Conservation (phyloP, 2,329 filamentous ascomycete genomes). For the Didymella sp. region DNA sequence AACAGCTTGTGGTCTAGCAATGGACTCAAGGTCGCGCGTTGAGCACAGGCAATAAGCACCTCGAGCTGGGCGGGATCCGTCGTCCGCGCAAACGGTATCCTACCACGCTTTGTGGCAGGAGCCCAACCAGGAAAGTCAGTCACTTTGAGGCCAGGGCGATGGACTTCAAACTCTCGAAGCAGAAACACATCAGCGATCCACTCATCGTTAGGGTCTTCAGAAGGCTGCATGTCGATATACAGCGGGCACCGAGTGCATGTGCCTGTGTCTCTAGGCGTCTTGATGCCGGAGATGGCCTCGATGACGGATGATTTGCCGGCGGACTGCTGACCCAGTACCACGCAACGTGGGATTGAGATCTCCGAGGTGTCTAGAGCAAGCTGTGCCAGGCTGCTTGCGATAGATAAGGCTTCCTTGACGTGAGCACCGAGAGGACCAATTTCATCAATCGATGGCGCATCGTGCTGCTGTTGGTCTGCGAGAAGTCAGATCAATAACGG, state of each 20-base stretch:
- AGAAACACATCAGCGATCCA: constrained; percentile 76
- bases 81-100: constrained; percentile 69
- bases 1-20: constrained; percentile 56
- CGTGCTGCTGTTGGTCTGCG: no score
- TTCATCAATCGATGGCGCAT: no score
- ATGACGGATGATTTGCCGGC: constrained; percentile 77
- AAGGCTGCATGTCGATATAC: constrained; percentile 73
- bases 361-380: constrained; percentile 73
- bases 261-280: constrained; percentile 72
- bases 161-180: constrained; percentile 69
- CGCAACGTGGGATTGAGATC: constrained; percentile 76
- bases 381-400: constrained; percentile 68
- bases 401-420: constrained; percentile 70
- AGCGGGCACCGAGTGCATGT: constrained; percentile 84
- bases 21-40: constrained; percentile 78
- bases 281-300: constrained; percentile 65
- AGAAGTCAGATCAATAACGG: no score
- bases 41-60: constrained; percentile 73
- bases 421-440: constrained; percentile 62
- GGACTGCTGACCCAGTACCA: constrained; percentile 84
- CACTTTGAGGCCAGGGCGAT: no score
- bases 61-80: constrained; percentile 69
- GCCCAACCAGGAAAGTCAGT: constrained; percentile 72
- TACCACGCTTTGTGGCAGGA: constrained; percentile 46
- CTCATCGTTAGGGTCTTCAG: constrained; percentile 50